Percentiles rank a stretch among this genome's conserved stretches.
These are phyloP conservation scores for Glarea lozoyensis DNA, from an alignment of 495 filamentous ascomycete species.

Conservation along the genomic window DNA sequence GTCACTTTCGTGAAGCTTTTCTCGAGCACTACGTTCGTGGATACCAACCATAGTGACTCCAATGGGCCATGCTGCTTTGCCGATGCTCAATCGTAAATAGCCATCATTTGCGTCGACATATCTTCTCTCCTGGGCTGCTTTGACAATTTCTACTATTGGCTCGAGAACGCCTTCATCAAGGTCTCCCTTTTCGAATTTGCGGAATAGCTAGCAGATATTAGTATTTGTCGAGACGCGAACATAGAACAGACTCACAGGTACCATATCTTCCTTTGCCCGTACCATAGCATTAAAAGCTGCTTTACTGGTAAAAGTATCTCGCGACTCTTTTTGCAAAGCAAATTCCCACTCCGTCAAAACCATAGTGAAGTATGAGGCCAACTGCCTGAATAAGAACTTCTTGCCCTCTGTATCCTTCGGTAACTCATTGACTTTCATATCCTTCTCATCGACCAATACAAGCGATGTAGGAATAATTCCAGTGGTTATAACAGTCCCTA, in stretches of 20 bases:
- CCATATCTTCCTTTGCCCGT: constrained; percentile 76
- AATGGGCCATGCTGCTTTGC: constrained; percentile 98
- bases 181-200: constrained; percentile 72
- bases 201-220: constrained; percentile 51
- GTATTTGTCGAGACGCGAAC: background rate
- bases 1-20: constrained; percentile 89
- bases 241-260: constrained; percentile 36
- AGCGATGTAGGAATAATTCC: constrained; percentile 61
- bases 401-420: constrained; percentile 49
- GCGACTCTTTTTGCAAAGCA: constrained; percentile 60
- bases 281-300: constrained; percentile 70
- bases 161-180: constrained; percentile 70
- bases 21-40: constrained; percentile 88
- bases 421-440: constrained; percentile 73
- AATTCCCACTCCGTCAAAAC: constrained; percentile 79
- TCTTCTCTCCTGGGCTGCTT: constrained; percentile 75
- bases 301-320: constrained; percentile 67
- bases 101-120: constrained; percentile 98
- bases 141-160: constrained; percentile 88
- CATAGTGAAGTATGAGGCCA: constrained; percentile 90
- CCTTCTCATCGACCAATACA: constrained; percentile 63
- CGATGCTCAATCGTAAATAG: constrained; percentile 86
- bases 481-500: constrained; percentile 35
- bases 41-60: constrained; percentile 99
- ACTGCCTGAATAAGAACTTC: constrained; percentile 69